Conservation (phyloP, 805 yeast species). For the Starmerella khaoyaiensis region DNA sequence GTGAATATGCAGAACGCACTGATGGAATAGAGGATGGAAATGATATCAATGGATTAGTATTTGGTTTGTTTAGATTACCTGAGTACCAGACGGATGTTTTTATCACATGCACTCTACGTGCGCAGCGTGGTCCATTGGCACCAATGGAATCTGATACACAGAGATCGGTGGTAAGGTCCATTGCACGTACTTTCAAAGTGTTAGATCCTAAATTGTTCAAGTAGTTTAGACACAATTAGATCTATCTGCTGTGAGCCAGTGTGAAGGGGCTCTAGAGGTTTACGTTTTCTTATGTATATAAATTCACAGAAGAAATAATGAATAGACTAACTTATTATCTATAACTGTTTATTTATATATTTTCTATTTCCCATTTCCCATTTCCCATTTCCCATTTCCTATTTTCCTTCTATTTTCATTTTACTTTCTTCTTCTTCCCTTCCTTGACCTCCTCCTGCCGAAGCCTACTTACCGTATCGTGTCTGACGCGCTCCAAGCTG, state of each 20-base stretch:
- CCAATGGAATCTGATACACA: constrained; percentile 11
- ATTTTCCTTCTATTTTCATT: too few relatives aligned
- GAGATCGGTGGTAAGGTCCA: constrained; percentile 3
- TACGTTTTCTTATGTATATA: too few relatives aligned
- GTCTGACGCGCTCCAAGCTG: too few relatives aligned
- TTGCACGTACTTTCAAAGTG: constrained; percentile 14
- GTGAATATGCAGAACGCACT: constrained; percentile 14
- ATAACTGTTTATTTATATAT: too few relatives aligned
- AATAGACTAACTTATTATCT: too few relatives aligned
- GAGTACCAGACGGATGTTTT: constrained; percentile 21
- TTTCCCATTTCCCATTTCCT: too few relatives aligned
- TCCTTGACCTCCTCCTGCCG: too few relatives aligned
- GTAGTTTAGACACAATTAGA: not conserved
- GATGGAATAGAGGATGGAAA: constrained; percentile 13
- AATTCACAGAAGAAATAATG: too few relatives aligned
- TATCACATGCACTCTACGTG: constrained; percentile 12
- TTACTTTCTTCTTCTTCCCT: too few relatives aligned
- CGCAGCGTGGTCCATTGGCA: not conserved
- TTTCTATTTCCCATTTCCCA: too few relatives aligned
- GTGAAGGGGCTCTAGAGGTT: too few relatives aligned
- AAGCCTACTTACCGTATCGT: too few relatives aligned
- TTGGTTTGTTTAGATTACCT: constrained; percentile 18
- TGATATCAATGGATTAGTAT: constrained; percentile 6
- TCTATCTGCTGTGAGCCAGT: not conserved
- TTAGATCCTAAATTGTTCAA: constrained; percentile 17